phyloP scores from a whole-genome alignment of 352 stramenopile species.

The Elongisporangium prolatum region DNA sequence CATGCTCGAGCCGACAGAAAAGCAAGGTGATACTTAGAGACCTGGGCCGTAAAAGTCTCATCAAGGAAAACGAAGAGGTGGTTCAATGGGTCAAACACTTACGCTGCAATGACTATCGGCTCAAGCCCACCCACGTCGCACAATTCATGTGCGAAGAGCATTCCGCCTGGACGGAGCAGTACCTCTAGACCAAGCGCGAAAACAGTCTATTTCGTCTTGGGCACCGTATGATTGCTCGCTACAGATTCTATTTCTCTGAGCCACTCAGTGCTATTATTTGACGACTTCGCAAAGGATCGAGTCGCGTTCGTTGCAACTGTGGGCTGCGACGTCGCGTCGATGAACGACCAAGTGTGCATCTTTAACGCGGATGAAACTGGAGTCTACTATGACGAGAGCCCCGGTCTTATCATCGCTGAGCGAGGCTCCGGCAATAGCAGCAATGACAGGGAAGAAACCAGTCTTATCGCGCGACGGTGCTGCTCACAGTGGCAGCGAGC shows the following conservation, averaged over 20 bases:
- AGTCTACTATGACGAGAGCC: conserved; percentile 12
- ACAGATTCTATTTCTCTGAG: conserved; percentile 13
- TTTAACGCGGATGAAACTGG: too few relatives aligned
- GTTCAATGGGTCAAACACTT: conserved; percentile 21
- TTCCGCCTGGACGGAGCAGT: conserved; percentile 4
- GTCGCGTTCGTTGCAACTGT: too few relatives aligned
- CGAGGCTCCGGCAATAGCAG: conserved; percentile 5
- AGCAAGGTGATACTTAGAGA: not conserved
- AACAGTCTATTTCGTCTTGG: conserved; percentile 1
- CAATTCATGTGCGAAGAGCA: conserved; percentile 16
- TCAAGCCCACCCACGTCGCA: conserved; percentile 15
- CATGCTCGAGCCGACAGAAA: too few relatives aligned
- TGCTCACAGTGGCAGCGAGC: conserved; percentile 12
- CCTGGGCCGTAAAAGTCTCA: conserved; percentile 1
- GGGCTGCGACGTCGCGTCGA: not conserved
- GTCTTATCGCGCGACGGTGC: conserved; percentile 11
- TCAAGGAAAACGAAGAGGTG: conserved; percentile 12
- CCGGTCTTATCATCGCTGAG: conserved; percentile 14
- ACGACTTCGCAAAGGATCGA: too few relatives aligned
- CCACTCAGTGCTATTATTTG: too few relatives aligned
- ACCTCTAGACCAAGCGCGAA: conserved; percentile 1
- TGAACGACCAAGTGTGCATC: conserved; percentile 5
- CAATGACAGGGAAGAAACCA: conserved; percentile 1
- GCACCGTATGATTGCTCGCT: conserved; percentile 6
- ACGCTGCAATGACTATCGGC: conserved; percentile 14